Percentiles rank a stretch among this genome's conserved stretches.
Conservation (phyloP, 257 asterid species). For the Petunia axillaris region DNA sequence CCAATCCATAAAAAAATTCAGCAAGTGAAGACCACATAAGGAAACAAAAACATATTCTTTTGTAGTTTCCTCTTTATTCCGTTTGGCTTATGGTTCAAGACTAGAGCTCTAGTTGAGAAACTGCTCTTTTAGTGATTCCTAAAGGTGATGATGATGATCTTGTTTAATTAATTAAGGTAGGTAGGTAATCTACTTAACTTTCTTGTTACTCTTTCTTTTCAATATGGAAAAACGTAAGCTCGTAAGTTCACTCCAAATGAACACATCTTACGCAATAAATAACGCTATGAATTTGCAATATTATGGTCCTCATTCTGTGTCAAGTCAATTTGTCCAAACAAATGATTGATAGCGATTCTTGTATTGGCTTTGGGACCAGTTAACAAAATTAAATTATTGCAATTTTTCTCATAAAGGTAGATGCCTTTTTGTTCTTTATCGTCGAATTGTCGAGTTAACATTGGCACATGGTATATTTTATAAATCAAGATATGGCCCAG, state of each 20-base stretch:
- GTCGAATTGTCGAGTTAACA: not conserved
- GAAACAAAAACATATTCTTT: too few species aligned
- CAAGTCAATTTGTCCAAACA: not conserved
- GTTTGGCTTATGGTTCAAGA: not conserved
- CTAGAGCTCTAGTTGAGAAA: not conserved
- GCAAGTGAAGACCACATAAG: too few species aligned
- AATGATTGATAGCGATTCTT: not conserved
- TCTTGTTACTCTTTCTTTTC: not conserved
- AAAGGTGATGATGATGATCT: not conserved
- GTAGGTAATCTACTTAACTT: not conserved
- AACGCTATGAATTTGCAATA: not conserved
- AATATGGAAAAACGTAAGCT: not conserved
- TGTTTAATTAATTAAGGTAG: not conserved
- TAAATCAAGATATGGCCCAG: not conserved
- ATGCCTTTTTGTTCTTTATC: not conserved
- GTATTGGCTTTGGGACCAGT: not conserved
- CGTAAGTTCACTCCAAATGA: not conserved
- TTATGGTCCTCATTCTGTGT: constrained; percentile 2
- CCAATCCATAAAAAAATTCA: too few species aligned
- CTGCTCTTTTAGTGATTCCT: not conserved
- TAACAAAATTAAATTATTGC: not conserved
- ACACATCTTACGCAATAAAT: constrained; percentile 4
- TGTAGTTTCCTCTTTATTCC: constrained; percentile 9
- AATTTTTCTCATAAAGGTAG: not conserved
- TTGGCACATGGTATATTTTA: not conserved